These are phyloP conservation scores for Ceratocystis ficicola DNA, from an alignment of 2,329 filamentous ascomycete genomes.

Conservation along the genomic window DNA sequence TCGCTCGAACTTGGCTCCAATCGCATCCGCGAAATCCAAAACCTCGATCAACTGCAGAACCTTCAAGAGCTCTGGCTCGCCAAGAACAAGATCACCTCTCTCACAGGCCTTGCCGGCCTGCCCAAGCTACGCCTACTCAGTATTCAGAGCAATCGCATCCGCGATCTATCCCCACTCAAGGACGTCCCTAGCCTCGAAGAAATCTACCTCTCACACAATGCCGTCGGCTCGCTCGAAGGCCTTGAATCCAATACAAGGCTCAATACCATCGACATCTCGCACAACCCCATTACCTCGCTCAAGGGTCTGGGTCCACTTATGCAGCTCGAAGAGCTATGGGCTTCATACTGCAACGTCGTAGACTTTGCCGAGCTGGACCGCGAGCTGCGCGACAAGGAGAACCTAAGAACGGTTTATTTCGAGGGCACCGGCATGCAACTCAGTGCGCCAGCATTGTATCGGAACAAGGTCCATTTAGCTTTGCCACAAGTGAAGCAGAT, in stretches of 20 bases:
- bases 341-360: conserved; percentile 69
- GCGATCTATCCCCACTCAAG: conserved; percentile 62
- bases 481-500: conserved; percentile 85
- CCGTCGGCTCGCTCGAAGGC: conserved; percentile 64
- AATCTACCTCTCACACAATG: conserved; percentile 90
- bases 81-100: conserved; percentile 88
- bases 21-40: conserved; percentile 76
- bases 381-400: conserved; percentile 63
- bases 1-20: conserved; percentile 90
- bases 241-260: conserved; percentile 55
- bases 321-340: conserved; percentile 84
- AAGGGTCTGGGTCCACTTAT: conserved; percentile 55
- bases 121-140: conserved; percentile 75
- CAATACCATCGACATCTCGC: conserved; percentile 74
- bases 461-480: conserved; percentile 83
- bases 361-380: conserved; percentile 76
- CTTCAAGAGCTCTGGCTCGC: conserved; percentile 89
- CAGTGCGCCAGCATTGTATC: conserved; percentile 67
- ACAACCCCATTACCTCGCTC: conserved; percentile 69
- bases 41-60: conserved; percentile 61
- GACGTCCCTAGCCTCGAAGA: conserved; percentile 69
- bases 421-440: conserved; percentile 87
- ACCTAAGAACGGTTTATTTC: conserved; percentile 84
- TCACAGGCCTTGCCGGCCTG: conserved; percentile 63
- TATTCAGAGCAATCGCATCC: conserved; percentile 90